phyloP scores from a whole-genome alignment of 306 rosid genomes.

The Glycine latifolia region DNA sequence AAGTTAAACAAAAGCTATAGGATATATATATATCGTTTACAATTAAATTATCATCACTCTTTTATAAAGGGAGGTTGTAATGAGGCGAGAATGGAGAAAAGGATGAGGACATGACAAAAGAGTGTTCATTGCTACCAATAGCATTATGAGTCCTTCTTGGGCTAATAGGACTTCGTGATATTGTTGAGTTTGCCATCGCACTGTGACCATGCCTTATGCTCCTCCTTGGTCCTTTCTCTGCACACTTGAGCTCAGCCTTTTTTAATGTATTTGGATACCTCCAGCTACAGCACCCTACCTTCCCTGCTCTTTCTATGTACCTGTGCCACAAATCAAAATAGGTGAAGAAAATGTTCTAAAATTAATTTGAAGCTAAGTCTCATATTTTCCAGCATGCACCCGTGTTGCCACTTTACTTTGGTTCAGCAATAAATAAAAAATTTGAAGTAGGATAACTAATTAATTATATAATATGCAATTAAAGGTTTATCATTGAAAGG shows the following conservation, averaged over 20 bases:
- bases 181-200: slow-evolving; percentile 18
- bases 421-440: neutral
- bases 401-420: neutral
- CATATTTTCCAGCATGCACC: neutral
- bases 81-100: slow-evolving; percentile 43
- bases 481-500: neutral
- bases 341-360: neutral
- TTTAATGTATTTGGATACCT: slow-evolving; percentile 41
- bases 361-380: neutral
- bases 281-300: slow-evolving; percentile 48
- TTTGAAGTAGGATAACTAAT: neutral
- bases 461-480: neutral
- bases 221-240: slow-evolving; percentile 46
- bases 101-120: slow-evolving; percentile 36
- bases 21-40: neutral
- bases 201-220: slow-evolving; percentile 35
- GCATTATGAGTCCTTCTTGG: slow-evolving; percentile 24
- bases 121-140: slow-evolving; percentile 38
- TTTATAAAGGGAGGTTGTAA: slow-evolving; percentile 40
- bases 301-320: slow-evolving; percentile 50
- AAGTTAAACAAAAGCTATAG: slow-evolving; percentile 25
- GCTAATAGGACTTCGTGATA: slow-evolving; percentile 24
- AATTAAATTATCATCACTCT: neutral
- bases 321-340: slow-evolving; percentile 24
- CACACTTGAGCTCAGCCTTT: slow-evolving; percentile 44